These are phyloP conservation scores for Boletus sp. DNA, from an alignment of 768 basidiomycete genomes.

Conservation along the genomic window DNA sequence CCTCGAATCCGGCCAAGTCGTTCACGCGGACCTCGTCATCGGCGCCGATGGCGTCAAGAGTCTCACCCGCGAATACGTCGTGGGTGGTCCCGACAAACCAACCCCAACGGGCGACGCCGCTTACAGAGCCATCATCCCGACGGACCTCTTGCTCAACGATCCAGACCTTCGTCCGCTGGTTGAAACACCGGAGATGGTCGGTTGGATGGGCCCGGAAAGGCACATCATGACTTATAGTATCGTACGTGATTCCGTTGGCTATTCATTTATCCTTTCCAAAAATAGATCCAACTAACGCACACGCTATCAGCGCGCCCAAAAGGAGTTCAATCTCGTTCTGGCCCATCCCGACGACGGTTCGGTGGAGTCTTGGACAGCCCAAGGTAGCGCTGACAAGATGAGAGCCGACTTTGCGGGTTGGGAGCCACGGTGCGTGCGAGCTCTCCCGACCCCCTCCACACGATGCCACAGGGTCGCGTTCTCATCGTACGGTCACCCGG, in stretches of 20 bases:
- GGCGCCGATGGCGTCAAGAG: constrained; percentile 57
- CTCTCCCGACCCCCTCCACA: neutral
- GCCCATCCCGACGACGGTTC: constrained; percentile 38
- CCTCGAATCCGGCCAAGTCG: constrained; percentile 41
- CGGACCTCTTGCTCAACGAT: constrained; percentile 43
- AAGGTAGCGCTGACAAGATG: constrained; percentile 46
- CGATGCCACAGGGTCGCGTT: neutral
- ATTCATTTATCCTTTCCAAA: neutral
- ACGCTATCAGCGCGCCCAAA: constrained; percentile 30
- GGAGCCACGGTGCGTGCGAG: constrained; percentile 42
- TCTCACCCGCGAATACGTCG: constrained; percentile 42
- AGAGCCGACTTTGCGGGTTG: constrained; percentile 43
- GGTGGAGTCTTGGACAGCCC: constrained; percentile 44
- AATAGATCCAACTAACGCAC: neutral
- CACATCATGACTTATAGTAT: constrained; percentile 47
- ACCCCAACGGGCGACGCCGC: constrained; percentile 62
- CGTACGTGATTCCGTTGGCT: constrained; percentile 24
- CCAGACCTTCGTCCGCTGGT: constrained; percentile 50
- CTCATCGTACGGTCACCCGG: neutral
- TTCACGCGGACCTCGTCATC: constrained; percentile 43
- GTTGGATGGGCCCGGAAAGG: constrained; percentile 55
- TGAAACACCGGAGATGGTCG: constrained; percentile 49
- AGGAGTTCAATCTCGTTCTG: constrained; percentile 46
- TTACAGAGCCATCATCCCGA: constrained; percentile 52
- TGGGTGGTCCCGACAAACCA: constrained; percentile 45